phyloP scores from a whole-genome alignment of 306 rosid species.

The Amphicarpaea edgeworthii region DNA sequence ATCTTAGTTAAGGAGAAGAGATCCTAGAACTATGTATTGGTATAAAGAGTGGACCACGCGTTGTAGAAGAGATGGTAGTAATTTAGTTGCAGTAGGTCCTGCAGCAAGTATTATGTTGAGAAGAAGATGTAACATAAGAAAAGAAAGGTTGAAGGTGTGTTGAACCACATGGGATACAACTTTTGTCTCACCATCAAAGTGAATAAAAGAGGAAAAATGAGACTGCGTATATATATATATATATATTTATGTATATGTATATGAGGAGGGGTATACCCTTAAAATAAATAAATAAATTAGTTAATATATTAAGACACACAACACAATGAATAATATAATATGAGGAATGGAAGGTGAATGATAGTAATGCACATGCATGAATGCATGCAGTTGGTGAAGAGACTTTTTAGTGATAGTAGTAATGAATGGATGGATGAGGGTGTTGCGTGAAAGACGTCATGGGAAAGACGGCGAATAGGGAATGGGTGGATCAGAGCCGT shows the following conservation, averaged over 20 bases:
- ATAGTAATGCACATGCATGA: slow-evolving; percentile 9
- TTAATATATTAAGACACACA: too few relatives aligned
- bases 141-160: slow-evolving; percentile 8
- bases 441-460: slow-evolving; percentile 62
- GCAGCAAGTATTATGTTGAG: too few relatives aligned
- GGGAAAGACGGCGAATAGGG: slow-evolving; percentile 64
- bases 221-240: not conserved
- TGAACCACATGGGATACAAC: not conserved
- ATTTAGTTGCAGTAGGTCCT: not conserved
- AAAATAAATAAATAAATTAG: too few relatives aligned
- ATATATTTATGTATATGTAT: too few relatives aligned
- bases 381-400: not conserved
- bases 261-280: too few relatives aligned
- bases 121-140: slow-evolving; percentile 9
- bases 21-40: not conserved
- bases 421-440: not conserved
- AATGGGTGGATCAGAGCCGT: slow-evolving; percentile 40
- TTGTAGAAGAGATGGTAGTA: not conserved
- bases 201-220: not conserved
- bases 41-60: not conserved
- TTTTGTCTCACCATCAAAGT: not conserved
- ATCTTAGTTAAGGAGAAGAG: not conserved
- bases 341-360: slow-evolving; percentile 16
- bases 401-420: too few relatives aligned
- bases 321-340: too few relatives aligned